A percentile compares a stretch with the other conserved stretches of the same genome.
phyloP scores from a whole-genome alignment of 208 protist genomes.

The Porcisia hertigi region DNA sequence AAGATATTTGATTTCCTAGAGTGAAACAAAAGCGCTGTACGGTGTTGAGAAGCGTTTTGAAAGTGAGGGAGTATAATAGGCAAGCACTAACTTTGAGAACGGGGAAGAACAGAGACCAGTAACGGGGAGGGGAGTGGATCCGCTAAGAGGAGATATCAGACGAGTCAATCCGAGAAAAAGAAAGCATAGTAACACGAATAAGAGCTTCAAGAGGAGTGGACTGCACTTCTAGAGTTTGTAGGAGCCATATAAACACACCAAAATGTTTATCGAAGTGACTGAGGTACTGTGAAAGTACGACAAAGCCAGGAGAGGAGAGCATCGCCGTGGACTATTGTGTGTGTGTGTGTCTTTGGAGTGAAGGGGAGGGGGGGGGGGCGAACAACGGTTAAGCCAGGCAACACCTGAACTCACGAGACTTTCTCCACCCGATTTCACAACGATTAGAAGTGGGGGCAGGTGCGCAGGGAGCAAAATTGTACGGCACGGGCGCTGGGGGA shows the following conservation, averaged over 20 bases:
- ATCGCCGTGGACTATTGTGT: too few species aligned
- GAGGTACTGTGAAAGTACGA: too few species aligned
- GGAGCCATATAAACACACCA: too few species aligned
- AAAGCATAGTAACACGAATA: background rate
- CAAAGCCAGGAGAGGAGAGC: too few species aligned
- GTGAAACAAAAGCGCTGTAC: too few species aligned
- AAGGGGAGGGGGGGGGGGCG: background rate
- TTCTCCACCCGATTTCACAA: background rate
- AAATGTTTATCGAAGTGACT: too few species aligned
- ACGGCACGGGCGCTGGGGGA: background rate
- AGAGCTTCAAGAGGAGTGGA: background rate
- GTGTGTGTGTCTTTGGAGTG: background rate
- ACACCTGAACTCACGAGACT: background rate
- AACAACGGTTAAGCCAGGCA: background rate
- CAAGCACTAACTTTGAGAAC: background rate
- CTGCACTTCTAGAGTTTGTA: too few species aligned
- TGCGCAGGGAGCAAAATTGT: background rate
- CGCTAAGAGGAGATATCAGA: background rate
- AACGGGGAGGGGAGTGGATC: background rate
- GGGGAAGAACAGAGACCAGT: background rate
- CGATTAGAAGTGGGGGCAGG: background rate
- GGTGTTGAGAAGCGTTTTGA: too few species aligned
- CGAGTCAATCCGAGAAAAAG: background rate
- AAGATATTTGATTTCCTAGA: too few species aligned
- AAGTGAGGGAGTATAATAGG: too few species aligned